Percentiles rank a stretch among this genome's conserved stretches.
phyloP scores from a whole-genome alignment of 129 eudicot species.

The Artemisia annua region DNA sequence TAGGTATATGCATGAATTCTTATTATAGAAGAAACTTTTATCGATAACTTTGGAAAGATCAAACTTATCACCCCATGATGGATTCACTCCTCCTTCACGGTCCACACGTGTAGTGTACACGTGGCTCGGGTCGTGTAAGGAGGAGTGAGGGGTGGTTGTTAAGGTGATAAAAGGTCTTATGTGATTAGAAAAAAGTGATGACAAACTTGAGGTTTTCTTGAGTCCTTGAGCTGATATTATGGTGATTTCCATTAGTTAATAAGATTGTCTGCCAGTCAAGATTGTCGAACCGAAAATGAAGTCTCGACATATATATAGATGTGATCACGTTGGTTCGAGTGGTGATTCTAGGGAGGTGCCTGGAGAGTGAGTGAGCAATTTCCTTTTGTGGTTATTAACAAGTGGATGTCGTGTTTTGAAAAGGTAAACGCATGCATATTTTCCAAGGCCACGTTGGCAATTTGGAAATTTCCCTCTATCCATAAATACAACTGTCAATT shows the following conservation, averaged over 20 bases:
- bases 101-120: slow-evolving; percentile 56
- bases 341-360: slow-evolving; percentile 45
- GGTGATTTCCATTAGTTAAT: slow-evolving; percentile 52
- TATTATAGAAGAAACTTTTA: slow-evolving; percentile 23
- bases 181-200: slow-evolving; percentile 36
- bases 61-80: slow-evolving; percentile 71
- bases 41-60: slow-evolving; percentile 36
- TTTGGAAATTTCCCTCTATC: no score
- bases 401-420: slow-evolving; percentile 16
- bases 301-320: not conserved
- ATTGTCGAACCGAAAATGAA: not conserved
- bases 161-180: slow-evolving; percentile 51
- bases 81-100: slow-evolving; percentile 51
- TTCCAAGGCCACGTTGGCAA: slow-evolving; percentile 6
- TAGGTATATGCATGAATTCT: slow-evolving; percentile 40
- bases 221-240: slow-evolving; percentile 64
- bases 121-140: slow-evolving; percentile 21
- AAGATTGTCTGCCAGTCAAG: no score
- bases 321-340: slow-evolving; percentile 19
- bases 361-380: slow-evolving; percentile 36
- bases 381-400: no score
- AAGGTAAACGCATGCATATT: slow-evolving; percentile 9
- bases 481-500: no score
- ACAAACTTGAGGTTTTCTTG: slow-evolving; percentile 24
- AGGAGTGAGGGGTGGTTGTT: slow-evolving; percentile 37